phyloP scores from a whole-genome alignment of 257 asterid genomes.

The Sherardia arvensis region DNA sequence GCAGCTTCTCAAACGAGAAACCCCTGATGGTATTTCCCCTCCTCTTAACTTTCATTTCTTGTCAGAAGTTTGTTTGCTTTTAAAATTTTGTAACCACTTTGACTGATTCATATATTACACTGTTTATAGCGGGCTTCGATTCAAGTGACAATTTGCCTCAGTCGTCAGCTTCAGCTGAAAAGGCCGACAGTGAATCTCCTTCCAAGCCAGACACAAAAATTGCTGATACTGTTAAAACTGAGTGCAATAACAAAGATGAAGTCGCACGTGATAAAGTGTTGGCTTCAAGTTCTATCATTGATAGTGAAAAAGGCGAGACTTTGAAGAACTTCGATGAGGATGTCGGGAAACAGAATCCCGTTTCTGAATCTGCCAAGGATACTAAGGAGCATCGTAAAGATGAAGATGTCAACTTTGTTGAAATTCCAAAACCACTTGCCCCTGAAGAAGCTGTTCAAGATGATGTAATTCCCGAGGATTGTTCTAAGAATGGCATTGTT shows the following conservation, averaged over 20 bases:
- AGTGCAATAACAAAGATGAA: slow-evolving; percentile 15
- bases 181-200: slow-evolving; percentile 27
- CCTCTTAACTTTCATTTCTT: not conserved
- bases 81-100: not conserved
- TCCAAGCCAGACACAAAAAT: slow-evolving; percentile 16
- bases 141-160: slow-evolving; percentile 18
- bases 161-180: slow-evolving; percentile 26
- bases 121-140: slow-evolving; percentile 27
- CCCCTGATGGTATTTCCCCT: slow-evolving; percentile 37
- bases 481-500: not conserved
- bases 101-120: slow-evolving; percentile 11
- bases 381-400: not conserved
- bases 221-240: slow-evolving; percentile 16
- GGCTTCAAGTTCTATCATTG: slow-evolving; percentile 7
- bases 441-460: slow-evolving; percentile 4
- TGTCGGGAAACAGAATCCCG: slow-evolving; percentile 1
- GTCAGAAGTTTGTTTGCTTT: not conserved
- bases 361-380: slow-evolving; percentile 10
- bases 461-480: slow-evolving; percentile 8
- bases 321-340: slow-evolving; percentile 7
- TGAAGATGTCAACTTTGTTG: not conserved
- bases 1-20: slow-evolving; percentile 36
- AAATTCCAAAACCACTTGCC: not conserved
- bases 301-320: slow-evolving; percentile 8
- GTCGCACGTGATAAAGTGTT: slow-evolving; percentile 13